Evolutionary conservation across 129 eudicot species (phyloP).

Genomic region (Helichrysum umbraculigerum): DNA sequence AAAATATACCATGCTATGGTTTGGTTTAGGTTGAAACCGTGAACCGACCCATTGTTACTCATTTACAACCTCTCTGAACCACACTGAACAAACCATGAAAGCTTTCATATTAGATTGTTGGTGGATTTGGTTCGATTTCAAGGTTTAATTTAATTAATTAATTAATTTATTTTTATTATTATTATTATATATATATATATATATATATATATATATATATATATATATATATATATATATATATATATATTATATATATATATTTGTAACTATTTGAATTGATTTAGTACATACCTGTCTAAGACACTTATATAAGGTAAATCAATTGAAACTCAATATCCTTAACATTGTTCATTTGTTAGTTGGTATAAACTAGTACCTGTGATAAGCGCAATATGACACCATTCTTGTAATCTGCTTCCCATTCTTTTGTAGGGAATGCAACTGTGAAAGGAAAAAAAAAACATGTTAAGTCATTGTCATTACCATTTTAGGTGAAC

Average conservation of each 20-base stretch:
- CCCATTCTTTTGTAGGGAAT: conserved; percentile 84
- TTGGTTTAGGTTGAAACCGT: background rate
- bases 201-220: too few species aligned
- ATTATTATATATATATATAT: too few species aligned
- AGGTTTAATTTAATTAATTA: background rate
- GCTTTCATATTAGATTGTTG: background rate
- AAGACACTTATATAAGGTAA: too few species aligned
- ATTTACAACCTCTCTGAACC: background rate
- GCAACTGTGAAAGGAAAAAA: conserved; percentile 49
- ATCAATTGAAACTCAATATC: background rate
- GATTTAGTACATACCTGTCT: background rate
- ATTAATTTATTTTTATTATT: too few species aligned
- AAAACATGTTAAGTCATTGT: background rate
- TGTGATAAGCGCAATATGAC: conserved; percentile 95
- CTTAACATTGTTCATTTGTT: background rate
- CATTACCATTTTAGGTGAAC: background rate
- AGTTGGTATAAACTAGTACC: conserved; percentile 35
- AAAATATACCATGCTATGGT: background rate
- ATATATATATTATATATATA: too few species aligned
- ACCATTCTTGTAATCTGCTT: conserved; percentile 93
- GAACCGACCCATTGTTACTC: background rate
- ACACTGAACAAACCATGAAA: background rate
- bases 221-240: too few species aligned
- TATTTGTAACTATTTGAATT: background rate
- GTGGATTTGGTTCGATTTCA: background rate